Evolutionary conservation across 768 basidiomycete species (phyloP), one percentile per base, ranked within the genome.

Genomic region (Megacollybia marginata): DNA sequence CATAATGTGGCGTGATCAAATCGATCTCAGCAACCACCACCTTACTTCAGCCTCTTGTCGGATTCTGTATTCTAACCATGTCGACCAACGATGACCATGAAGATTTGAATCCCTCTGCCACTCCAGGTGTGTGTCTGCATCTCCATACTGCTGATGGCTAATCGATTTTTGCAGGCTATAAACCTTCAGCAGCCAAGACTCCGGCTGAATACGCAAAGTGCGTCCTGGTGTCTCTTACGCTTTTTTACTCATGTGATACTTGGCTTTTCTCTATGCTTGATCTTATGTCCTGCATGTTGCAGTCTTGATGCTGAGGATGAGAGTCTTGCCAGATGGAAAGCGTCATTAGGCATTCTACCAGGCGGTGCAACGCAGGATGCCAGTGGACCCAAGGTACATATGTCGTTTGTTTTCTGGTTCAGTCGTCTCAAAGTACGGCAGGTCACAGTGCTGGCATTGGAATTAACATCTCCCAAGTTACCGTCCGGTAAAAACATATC

Each of bases 291-390:
- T 28, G 23, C 23, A 28, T 28, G 6, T 28, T 86, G 89, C 20
- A 69, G 83, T 35, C 79, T 95, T 42, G 94, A 96, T 68, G 83
- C 86, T 31, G 75, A 88, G 53, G 94, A 97, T 64, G 94, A 96
- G 68, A 92, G 89, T 65, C 77, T 98, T 59, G 83, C 86, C 32
- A 83, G 92, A 55, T 98, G 95, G 95, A 98, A 98, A 65, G 91
- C 90, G 35, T 92, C 85, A 48, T 76, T 98, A 23, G 95, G 95
- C 48, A 82, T 97, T 52, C 75, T 78, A 47, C 75, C 80, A 33
- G 82, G 78, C 28, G 71, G 63, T 16, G 23, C 62, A 4, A 28
- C 45, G 12, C 68, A 62, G 16, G 60, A 70, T 50, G 63, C 70
- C 12, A 66, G 52, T 56, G 80, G 79, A 12, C 87, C 88, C 46